Conservation (phyloP, 306 rosid genomes). For the Mucuna pruriens region DNA sequence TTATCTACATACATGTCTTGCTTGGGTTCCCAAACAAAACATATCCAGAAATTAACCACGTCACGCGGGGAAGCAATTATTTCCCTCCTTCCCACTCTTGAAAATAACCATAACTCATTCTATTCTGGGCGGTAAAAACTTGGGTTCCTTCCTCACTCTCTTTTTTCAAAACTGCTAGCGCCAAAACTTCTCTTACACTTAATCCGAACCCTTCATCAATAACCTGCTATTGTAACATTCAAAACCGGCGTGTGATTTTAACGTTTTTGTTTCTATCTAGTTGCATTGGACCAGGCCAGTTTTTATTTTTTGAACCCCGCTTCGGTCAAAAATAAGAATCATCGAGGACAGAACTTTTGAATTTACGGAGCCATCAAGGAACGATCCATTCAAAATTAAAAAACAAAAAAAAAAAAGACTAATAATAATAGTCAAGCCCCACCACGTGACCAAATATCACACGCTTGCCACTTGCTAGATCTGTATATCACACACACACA, state of each 20-base stretch:
- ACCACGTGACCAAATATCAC: slow-evolving; percentile 54
- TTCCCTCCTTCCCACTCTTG: slow-evolving; percentile 4
- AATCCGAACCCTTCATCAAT: slow-evolving; percentile 32
- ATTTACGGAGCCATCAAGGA: slow-evolving; percentile 42
- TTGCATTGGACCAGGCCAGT: slow-evolving; percentile 36
- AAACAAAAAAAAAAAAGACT: background rate
- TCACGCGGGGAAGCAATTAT: slow-evolving; percentile 52
- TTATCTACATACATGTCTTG: no score
- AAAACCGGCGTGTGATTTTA: slow-evolving; percentile 57
- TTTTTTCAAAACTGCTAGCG: slow-evolving; percentile 51
- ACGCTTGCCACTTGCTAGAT: slow-evolving; percentile 39
- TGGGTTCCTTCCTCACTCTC: slow-evolving; percentile 14
- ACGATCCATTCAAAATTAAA: slow-evolving; percentile 21
- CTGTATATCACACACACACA: no score
- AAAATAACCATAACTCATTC: slow-evolving; percentile 39
- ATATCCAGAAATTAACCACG: slow-evolving; percentile 28
- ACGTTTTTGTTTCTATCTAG: slow-evolving; percentile 42
- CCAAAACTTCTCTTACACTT: slow-evolving; percentile 28
- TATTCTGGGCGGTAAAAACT: slow-evolving; percentile 37
- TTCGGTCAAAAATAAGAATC: slow-evolving; percentile 44
- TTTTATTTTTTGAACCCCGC: background rate
- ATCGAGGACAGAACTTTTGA: slow-evolving; percentile 34
- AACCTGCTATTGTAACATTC: slow-evolving; percentile 42
- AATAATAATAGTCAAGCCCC: slow-evolving; percentile 58
- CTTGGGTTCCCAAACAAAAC: no score